Evolutionary conservation across 345 rosid species (phyloP).

Genomic region (Raphanus sativus): DNA sequence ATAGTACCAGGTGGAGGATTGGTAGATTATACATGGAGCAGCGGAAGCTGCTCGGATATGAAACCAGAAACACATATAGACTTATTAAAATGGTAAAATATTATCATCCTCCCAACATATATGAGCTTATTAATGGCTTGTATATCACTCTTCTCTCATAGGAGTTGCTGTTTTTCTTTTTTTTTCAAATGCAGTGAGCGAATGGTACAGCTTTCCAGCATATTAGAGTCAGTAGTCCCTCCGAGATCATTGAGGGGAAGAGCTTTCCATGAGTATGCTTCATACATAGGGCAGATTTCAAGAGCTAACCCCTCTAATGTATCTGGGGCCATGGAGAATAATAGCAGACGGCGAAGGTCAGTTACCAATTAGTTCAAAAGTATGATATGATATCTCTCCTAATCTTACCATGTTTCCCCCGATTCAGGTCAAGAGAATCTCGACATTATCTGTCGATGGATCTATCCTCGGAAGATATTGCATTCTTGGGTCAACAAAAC

Average conservation of each 20-base stretch:
- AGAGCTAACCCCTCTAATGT: slow-evolving; percentile 63
- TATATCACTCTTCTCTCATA: neutral
- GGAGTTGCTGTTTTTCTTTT: neutral
- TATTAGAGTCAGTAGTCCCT: slow-evolving; percentile 60
- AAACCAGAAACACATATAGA: slow-evolving; percentile 34
- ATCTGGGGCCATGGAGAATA: slow-evolving; percentile 39
- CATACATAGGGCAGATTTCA: slow-evolving; percentile 66
- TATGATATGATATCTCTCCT: slow-evolving; percentile 5
- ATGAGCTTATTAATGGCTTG: neutral
- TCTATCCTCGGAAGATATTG: too few relatives aligned
- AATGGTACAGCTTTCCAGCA: slow-evolving; percentile 40
- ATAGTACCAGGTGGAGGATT: slow-evolving; percentile 26
- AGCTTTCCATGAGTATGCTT: slow-evolving; percentile 68
- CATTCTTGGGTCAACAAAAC: too few relatives aligned
- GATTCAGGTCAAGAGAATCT: slow-evolving; percentile 57
- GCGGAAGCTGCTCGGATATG: slow-evolving; percentile 34
- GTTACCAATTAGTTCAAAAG: slow-evolving; percentile 2
- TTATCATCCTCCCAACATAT: neutral
- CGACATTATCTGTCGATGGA: slow-evolving; percentile 45
- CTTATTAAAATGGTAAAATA: slow-evolving; percentile 41
- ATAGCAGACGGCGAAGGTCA: slow-evolving; percentile 54
- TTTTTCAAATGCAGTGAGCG: slow-evolving; percentile 52
- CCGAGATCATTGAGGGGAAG: slow-evolving; percentile 57
- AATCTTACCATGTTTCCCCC: neutral
- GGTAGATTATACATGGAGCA: slow-evolving; percentile 28